These are phyloP conservation scores for Acacia acuminata DNA, from an alignment of 306 rosid species.

Conservation along the genomic window DNA sequence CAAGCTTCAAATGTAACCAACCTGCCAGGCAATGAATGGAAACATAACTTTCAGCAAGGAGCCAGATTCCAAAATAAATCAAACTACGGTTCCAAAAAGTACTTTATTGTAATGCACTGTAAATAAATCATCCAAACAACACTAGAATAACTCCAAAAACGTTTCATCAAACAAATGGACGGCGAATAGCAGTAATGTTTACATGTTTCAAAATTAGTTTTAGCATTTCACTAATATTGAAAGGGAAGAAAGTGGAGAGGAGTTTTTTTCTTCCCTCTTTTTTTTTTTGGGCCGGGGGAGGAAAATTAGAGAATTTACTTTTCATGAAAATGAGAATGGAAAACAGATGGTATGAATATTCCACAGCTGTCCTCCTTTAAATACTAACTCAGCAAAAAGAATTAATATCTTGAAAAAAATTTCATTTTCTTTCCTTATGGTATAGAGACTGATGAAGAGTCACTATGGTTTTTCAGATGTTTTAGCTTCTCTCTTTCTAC, in stretches of 20 bases:
- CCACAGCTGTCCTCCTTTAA: neutral
- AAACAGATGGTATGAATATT: neutral
- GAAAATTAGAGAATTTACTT: neutral
- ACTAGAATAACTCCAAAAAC: constrained; percentile 4
- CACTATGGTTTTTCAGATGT: neutral
- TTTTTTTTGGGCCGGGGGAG: neutral
- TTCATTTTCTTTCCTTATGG: neutral
- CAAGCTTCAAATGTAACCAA: constrained; percentile 87
- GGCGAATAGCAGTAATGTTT: neutral
- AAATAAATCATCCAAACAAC: constrained; percentile 12
- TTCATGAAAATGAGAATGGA: neutral
- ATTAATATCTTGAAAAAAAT: neutral
- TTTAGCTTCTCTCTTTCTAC: neutral
- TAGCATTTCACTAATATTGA: neutral
- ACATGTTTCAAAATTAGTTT: neutral
- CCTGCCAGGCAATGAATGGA: constrained; percentile 53
- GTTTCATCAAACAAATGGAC: neutral
- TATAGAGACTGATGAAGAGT: neutral
- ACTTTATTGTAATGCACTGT: neutral
- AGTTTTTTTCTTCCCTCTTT: neutral
- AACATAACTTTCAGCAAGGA: constrained; percentile 26
- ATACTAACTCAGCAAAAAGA: neutral
- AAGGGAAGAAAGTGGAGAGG: neutral
- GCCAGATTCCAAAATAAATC: constrained; percentile 11
- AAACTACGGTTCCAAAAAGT: neutral